Evolutionary conservation across 2,329 filamentous ascomycete species (phyloP).

Genomic region (Penicillium fuscoglaucum): DNA sequence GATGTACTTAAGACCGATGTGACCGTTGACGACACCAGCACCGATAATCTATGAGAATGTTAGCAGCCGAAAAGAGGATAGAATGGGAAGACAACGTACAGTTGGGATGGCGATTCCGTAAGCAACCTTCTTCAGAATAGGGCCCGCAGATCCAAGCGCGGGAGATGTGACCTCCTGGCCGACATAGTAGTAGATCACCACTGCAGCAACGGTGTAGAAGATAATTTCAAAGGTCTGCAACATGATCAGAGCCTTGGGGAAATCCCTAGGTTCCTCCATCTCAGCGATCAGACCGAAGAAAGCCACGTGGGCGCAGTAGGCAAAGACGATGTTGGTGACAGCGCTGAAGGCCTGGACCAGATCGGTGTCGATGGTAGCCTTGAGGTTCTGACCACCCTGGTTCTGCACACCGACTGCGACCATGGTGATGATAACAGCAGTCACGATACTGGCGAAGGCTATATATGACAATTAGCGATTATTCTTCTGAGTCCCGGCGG

Average conservation of each 20-base stretch:
- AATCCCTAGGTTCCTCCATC: slow-evolving; percentile 61
- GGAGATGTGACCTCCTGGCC: slow-evolving; percentile 63
- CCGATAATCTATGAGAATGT: slow-evolving; percentile 55
- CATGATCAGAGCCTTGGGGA: slow-evolving; percentile 61
- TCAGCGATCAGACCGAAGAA: slow-evolving; percentile 68
- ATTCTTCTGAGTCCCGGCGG: too few relatives aligned
- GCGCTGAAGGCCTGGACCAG: slow-evolving; percentile 60
- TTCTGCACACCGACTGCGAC: slow-evolving; percentile 60
- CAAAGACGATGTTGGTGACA: slow-evolving; percentile 69
- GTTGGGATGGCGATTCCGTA: slow-evolving; percentile 69
- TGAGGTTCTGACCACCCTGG: slow-evolving; percentile 39
- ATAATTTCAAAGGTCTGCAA: slow-evolving; percentile 60
- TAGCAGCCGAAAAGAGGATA: not conserved
- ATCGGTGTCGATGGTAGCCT: slow-evolving; percentile 42
- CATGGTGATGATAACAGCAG: slow-evolving; percentile 68
- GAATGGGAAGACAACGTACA: slow-evolving; percentile 22
- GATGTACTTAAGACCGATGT: slow-evolving; percentile 65
- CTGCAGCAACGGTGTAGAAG: slow-evolving; percentile 65
- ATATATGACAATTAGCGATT: not conserved
- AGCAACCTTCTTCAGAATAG: slow-evolving; percentile 60
- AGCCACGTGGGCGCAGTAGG: slow-evolving; percentile 68
- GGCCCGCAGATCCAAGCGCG: slow-evolving; percentile 63
- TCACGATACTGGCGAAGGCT: slow-evolving; percentile 64
- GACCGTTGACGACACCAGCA: slow-evolving; percentile 68
- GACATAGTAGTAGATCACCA: slow-evolving; percentile 68